Percentiles rank a stretch among this genome's conserved stretches.
Conservation (phyloP, 2,329 filamentous ascomycete genomes). For the Podosphaera xanthii region DNA sequence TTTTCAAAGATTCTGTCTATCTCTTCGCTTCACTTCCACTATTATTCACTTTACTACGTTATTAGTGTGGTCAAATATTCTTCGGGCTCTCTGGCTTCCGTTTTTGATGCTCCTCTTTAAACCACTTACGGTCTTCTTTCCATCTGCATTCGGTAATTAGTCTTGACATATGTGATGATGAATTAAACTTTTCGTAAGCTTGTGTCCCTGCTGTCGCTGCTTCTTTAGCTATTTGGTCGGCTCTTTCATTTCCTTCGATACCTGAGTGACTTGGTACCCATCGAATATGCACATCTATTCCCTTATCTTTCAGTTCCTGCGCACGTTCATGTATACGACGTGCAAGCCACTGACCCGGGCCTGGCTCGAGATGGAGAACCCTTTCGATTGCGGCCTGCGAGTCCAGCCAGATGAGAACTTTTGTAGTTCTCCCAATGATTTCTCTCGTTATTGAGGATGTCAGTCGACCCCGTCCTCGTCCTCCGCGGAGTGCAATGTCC, state of each 20-base stretch:
- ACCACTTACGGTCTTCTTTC: too few relatives aligned
- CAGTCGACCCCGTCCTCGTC: background rate
- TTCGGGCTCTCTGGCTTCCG: background rate
- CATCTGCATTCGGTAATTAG: too few relatives aligned
- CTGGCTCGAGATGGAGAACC: background rate
- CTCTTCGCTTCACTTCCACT: too few relatives aligned
- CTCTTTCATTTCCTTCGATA: background rate
- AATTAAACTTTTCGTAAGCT: too few relatives aligned
- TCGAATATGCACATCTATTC: background rate
- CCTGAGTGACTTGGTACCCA: background rate
- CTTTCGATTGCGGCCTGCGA: background rate
- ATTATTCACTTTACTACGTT: too few relatives aligned
- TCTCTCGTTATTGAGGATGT: background rate
- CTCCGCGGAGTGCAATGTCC: background rate
- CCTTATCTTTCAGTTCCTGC: background rate
- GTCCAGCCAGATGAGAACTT: background rate
- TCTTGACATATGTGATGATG: too few relatives aligned
- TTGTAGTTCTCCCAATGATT: background rate
- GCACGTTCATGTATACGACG: background rate
- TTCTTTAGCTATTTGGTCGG: too few relatives aligned
- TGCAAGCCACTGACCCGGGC: background rate
- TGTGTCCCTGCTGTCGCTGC: too few relatives aligned
- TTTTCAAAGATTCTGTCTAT: too few relatives aligned
- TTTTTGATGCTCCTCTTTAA: too few relatives aligned
- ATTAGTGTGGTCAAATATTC: too few relatives aligned